phyloP scores from a whole-genome alignment of 352 stramenopile species.

The Globisporangium uncinulatum region DNA sequence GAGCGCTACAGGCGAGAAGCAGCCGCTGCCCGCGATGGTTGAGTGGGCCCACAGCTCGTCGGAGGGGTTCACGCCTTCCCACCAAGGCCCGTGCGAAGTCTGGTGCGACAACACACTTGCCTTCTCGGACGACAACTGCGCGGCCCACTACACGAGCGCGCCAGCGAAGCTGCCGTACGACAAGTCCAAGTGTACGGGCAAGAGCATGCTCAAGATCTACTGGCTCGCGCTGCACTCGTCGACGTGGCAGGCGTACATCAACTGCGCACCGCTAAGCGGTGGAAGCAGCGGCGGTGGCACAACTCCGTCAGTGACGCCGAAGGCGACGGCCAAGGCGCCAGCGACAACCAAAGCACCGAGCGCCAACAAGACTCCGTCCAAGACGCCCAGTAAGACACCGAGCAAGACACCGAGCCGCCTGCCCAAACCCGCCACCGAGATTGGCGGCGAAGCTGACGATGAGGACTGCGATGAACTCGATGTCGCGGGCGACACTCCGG shows the following conservation, averaged over 20 bases:
- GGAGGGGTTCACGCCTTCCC: slow-evolving; percentile 22
- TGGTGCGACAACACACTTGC: slow-evolving; percentile 44
- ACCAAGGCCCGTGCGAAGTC: slow-evolving; percentile 43
- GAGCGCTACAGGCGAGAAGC: slow-evolving; percentile 23
- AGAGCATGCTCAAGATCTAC: slow-evolving; percentile 29
- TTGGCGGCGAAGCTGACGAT: slow-evolving; percentile 11
- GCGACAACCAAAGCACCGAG: background rate
- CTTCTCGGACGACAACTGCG: slow-evolving; percentile 47
- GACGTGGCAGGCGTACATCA: slow-evolving; percentile 30
- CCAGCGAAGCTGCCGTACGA: slow-evolving; percentile 36
- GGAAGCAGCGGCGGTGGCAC: background rate
- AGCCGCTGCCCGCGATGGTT: slow-evolving; percentile 24
- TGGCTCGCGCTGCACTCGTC: slow-evolving; percentile 33
- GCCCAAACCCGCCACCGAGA: slow-evolving; percentile 1
- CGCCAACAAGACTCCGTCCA: slow-evolving; percentile 8
- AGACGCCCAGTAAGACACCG: background rate
- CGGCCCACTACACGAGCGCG: slow-evolving; percentile 24
- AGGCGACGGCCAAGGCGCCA: too few relatives aligned
- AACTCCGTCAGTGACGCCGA: slow-evolving; percentile 1
- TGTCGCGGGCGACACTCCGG: slow-evolving; percentile 7
- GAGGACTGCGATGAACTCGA: slow-evolving; percentile 19
- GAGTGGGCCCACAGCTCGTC: slow-evolving; percentile 27
- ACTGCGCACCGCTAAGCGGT: slow-evolving; percentile 12
- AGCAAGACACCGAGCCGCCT: background rate
- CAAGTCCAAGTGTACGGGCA: slow-evolving; percentile 32